A percentile compares a stretch with the other conserved stretches of the same genome.
Evolutionary conservation across 805 yeast genomes (phyloP).

Genomic region (Saccharomycopsis sp.): DNA sequence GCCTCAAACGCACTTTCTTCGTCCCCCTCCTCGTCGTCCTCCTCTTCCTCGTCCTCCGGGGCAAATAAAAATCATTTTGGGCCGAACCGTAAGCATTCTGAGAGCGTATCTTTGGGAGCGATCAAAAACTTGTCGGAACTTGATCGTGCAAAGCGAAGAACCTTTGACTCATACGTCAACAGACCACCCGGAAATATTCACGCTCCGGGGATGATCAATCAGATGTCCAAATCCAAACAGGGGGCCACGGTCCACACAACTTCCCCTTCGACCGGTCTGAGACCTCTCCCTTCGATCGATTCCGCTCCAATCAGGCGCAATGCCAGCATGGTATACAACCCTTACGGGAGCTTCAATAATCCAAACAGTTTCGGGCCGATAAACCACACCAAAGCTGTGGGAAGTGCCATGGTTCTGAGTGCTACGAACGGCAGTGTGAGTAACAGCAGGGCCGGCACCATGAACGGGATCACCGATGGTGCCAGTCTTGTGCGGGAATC

Average conservation of each 20-base stretch:
- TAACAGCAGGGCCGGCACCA: not conserved
- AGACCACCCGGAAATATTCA: conserved; percentile 2
- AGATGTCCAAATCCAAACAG: not conserved
- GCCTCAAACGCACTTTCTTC: not conserved
- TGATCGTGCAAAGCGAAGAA: not conserved
- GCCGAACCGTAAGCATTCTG: conserved; percentile 8
- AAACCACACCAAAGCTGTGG: conserved; percentile 5
- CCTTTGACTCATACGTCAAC: not conserved
- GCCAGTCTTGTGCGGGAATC: not conserved
- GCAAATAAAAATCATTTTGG: not conserved
- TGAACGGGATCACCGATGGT: not conserved
- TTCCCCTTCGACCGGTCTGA: not conserved
- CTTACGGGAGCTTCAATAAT: conserved; percentile 12
- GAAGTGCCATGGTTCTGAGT: not conserved
- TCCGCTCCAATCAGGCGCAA: conserved; percentile 7
- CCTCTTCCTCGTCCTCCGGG: not conserved
- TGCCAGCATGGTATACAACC: conserved; percentile 12
- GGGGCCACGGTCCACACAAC: not conserved
- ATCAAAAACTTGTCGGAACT: not conserved
- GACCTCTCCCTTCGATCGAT: conserved; percentile 20
- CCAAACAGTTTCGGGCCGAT: not conserved
- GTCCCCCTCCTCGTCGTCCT: not conserved
- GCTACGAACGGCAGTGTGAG: not conserved
- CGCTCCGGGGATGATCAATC: conserved; percentile 15
- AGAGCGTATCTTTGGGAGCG: conserved; percentile 5